These are phyloP conservation scores for Mycogone perniciosa DNA, from an alignment of 2,329 filamentous ascomycete genomes.

Conservation along the genomic window DNA sequence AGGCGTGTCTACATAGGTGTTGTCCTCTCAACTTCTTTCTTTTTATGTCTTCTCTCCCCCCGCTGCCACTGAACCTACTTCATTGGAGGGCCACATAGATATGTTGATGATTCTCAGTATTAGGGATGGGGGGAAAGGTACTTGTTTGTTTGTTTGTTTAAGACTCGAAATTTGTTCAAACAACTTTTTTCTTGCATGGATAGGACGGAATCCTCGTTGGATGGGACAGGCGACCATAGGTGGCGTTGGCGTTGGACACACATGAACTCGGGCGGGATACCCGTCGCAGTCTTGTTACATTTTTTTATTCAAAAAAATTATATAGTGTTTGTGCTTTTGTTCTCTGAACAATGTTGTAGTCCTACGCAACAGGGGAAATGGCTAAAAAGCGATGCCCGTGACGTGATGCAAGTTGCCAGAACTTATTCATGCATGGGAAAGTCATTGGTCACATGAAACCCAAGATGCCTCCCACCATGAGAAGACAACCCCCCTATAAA, in stretches of 20 bases:
- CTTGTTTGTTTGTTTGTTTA: neutral
- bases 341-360: neutral
- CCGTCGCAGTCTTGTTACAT: neutral
- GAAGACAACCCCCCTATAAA: neutral
- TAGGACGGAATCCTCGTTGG: conserved; percentile 1
- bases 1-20: too few relatives aligned
- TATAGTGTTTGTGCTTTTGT: neutral
- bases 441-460: neutral
- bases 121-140: neutral
- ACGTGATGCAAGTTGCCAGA: neutral
- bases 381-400: neutral
- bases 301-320: neutral
- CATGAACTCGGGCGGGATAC: neutral
- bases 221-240: neutral
- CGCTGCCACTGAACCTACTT: too few relatives aligned
- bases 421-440: neutral
- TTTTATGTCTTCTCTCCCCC: too few relatives aligned
- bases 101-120: too few relatives aligned
- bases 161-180: neutral
- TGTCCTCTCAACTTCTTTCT: too few relatives aligned
- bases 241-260: conserved; percentile 6
- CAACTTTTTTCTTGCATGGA: conserved; percentile 2
- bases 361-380: neutral
- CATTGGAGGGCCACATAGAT: too few relatives aligned
- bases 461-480: neutral